Conservation (phyloP, 2,329 filamentous ascomycete genomes). For the Verticillium nonalfalfae region DNA sequence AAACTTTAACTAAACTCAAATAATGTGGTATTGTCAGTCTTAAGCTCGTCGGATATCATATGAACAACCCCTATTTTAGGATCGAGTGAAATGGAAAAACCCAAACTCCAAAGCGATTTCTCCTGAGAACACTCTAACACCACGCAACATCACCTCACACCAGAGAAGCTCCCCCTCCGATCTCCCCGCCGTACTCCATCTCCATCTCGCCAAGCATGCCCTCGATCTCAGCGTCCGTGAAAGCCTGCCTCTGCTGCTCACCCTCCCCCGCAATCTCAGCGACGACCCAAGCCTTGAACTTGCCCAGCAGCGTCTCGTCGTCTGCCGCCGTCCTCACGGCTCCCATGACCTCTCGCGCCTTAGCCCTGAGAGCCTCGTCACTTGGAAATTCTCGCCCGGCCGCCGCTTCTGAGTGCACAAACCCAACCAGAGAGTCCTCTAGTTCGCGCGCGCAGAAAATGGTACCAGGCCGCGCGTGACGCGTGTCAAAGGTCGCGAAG, state of each 20-base stretch:
- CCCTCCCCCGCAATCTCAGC: not conserved
- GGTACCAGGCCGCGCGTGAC: slow-evolving; percentile 37
- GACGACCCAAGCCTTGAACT: slow-evolving; percentile 39
- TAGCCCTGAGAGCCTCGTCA: slow-evolving; percentile 38
- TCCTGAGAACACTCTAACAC: too few relatives aligned
- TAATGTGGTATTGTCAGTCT: too few relatives aligned
- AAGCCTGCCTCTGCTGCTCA: not conserved
- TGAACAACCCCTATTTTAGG: too few relatives aligned
- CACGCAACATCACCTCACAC: not conserved
- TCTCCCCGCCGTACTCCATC: not conserved
- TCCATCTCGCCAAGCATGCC: slow-evolving; percentile 25
- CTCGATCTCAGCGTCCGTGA: slow-evolving; percentile 24
- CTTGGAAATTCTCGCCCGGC: slow-evolving; percentile 34
- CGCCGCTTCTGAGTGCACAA: slow-evolving; percentile 34
- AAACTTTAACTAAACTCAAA: too few relatives aligned
- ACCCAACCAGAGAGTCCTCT: slow-evolving; percentile 45
- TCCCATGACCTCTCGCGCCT: slow-evolving; percentile 42
- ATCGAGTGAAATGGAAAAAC: too few relatives aligned
- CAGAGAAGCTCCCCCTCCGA: not conserved
- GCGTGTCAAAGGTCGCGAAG: slow-evolving; percentile 34
- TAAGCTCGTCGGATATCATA: too few relatives aligned
- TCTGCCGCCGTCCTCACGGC: slow-evolving; percentile 46
- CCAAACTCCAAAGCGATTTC: too few relatives aligned
- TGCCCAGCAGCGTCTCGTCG: slow-evolving; percentile 42
- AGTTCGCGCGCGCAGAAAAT: slow-evolving; percentile 55